Evolutionary conservation across 2,329 filamentous ascomycete species (phyloP), one percentile per base, ranked within the genome.

Genomic region (Fusarium bactridioides): DNA sequence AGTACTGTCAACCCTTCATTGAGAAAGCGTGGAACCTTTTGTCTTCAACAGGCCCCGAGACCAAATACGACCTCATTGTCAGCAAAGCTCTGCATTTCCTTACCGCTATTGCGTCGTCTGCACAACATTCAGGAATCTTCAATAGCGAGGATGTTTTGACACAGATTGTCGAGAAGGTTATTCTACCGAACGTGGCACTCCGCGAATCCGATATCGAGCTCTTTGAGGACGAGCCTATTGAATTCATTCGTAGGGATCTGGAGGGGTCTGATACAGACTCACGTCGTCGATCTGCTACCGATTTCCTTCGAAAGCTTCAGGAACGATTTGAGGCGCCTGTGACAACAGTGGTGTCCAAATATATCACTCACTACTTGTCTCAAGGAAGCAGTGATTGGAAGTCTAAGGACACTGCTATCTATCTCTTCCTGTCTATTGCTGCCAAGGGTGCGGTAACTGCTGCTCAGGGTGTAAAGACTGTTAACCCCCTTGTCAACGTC

Each of bases 221-320:
- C 74, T 98, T 99, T 76, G 96, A 99, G 80, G 97, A 99, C 79
- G 97, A 99, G 84, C 96, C 96, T 0, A 99, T 99, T 74, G 96
- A 99, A 82, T 99, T 97, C 80, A 99, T 99, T 78, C 90, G 96
- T 71, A 90, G 94, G 77, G 96, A 99, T 81, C 86, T 99, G 53
- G 96, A 99, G 81, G 96, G 96, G 11, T 98, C 96, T 4, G 96
- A 99, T 82, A 97, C 93, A 61, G 96, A 98, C 80, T 99, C 96
- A 4, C 88, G 96, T 78, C 88, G 96, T 74, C 89, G 96, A 78
- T 95, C 96, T 44, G 95, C 97, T 2, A 98, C 95, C 2, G 96
- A 98, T 80, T 99, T 99, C 84, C 84, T 99, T 65, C 90, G 94
- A 70, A 93, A 94, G 78, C 87, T 99, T 51, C 92, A 97, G 79